Evolutionary conservation across 768 basidiomycete species (phyloP), one percentile per base, ranked within the genome.

Genomic region (Suillus luteus): DNA sequence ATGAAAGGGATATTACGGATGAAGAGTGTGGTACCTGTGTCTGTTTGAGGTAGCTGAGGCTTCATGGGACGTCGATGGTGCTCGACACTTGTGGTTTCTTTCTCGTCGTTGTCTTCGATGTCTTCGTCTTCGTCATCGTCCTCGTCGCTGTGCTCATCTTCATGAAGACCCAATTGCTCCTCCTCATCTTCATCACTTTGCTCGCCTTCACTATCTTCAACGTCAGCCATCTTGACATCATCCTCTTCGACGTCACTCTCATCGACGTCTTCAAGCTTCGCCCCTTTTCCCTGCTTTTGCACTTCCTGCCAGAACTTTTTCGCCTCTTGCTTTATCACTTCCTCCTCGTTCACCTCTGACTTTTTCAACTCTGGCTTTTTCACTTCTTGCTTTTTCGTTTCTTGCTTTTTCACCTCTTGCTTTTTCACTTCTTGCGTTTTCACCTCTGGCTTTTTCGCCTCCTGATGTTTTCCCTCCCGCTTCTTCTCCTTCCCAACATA

Each of bases 1-100:
- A 88, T 84, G 75, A 94, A 99, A 3, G 95, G 91, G 22, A 99
- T 80, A 71, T 99, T 99, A 55, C 96, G 90, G 38, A 99, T 82
- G 77, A 99, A 99, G 3, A 99, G 80, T 0, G 96, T 99, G 6
- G 89, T 94, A 22, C 96, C 96, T 5, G 87, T 84, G 66, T 95
- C 93, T 14, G 95, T 90, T 14, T 87, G 83, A 19, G 95, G 95
- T 31, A 96, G 80, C 69, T 86, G 78, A 54, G 92, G 87, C 74
- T 87, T 86, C 55, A 80, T 76, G 17, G 82, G 84, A 37, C 81
- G 76, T 60, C 84, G 81, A 2, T 72, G 73, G 2, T 40, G 65
- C 2, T 72, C 73, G 14, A 74, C 71, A 4, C 75, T 75, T 11
- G 60, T 24, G 14, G 67, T 68, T 4, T 71, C 72, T 12, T 59